Percentiles rank a stretch among this genome's conserved stretches.
Evolutionary conservation across 2,329 filamentous ascomycete species (phyloP).

Genomic region (Anthostomella pinea): DNA sequence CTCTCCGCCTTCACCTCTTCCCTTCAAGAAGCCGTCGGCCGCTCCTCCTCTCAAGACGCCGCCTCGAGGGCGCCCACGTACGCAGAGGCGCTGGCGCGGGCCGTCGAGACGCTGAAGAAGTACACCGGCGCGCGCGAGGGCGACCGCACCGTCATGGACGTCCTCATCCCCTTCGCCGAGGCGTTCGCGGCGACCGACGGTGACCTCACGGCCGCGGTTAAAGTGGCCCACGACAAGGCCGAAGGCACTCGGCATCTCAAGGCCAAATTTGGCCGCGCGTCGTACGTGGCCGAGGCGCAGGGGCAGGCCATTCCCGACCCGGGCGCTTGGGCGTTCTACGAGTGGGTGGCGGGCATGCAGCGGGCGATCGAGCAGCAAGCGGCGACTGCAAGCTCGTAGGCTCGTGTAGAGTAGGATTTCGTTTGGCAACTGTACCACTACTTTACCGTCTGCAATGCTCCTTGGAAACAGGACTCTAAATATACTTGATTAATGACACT

Average conservation of each 20-base stretch:
- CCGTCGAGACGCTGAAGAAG: slow-evolving; percentile 22
- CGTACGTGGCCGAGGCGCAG: slow-evolving; percentile 28
- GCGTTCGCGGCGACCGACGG: slow-evolving; percentile 13
- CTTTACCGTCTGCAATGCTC: no score
- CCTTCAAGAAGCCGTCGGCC: slow-evolving; percentile 8
- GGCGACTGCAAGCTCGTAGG: no score
- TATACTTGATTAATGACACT: no score
- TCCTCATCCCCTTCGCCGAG: slow-evolving; percentile 19
- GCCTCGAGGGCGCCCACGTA: slow-evolving; percentile 10
- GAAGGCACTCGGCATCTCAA: slow-evolving; percentile 27
- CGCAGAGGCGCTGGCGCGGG: slow-evolving; percentile 18
- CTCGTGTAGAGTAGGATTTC: no score
- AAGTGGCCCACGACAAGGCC: slow-evolving; percentile 27
- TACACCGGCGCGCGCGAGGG: slow-evolving; percentile 28
- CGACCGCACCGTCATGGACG: slow-evolving; percentile 26
- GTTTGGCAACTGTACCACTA: no score
- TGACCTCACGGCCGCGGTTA: slow-evolving; percentile 38
- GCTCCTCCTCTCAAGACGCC: background rate
- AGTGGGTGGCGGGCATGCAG: slow-evolving; percentile 18
- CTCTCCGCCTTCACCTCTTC: slow-evolving; percentile 23
- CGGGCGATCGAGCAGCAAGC: no score
- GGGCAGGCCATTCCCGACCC: slow-evolving; percentile 30
- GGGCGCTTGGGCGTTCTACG: slow-evolving; percentile 32
- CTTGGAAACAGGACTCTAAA: no score
- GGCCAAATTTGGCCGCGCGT: slow-evolving; percentile 27